Evolutionary conservation across 1,284 basidiomycete genomes (phyloP).

Genomic region (Apiotrichum mycotoxinovorans): DNA sequence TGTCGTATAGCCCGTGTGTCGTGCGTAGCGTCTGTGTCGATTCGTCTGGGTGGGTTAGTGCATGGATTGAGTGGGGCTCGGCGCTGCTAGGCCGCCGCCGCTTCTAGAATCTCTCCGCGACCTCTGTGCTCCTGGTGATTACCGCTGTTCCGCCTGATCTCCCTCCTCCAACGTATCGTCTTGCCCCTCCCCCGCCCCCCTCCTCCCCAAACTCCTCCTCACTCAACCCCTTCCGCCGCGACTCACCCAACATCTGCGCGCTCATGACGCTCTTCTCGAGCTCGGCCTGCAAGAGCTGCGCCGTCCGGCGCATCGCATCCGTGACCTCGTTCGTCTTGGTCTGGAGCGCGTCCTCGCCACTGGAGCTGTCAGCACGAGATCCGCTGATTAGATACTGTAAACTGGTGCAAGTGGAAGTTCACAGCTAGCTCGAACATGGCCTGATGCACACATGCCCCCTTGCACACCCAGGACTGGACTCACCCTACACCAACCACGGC

Average conservation of each 20-base stretch:
- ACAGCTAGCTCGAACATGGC: too few relatives aligned
- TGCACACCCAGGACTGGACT: too few relatives aligned
- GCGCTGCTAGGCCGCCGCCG: too few relatives aligned
- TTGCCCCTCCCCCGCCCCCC: not conserved
- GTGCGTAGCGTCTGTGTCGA: conserved; percentile 71
- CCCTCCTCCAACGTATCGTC: too few relatives aligned
- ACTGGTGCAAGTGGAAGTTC: too few relatives aligned
- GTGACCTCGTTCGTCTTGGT: conserved; percentile 83
- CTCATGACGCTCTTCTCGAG: conserved; percentile 82
- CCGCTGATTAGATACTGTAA: too few relatives aligned
- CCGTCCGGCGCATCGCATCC: conserved; percentile 74
- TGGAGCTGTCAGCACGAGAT: conserved; percentile 15
- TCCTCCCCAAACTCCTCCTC: not conserved
- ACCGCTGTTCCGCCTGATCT: too few relatives aligned
- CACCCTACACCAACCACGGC: conserved; percentile 21
- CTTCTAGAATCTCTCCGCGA: too few relatives aligned
- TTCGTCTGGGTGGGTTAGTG: conserved; percentile 56
- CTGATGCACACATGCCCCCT: too few relatives aligned
- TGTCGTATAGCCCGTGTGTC: conserved; percentile 73
- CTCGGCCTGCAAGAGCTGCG: conserved; percentile 80
- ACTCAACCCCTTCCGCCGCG: too few relatives aligned
- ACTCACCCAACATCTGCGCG: conserved; percentile 74
- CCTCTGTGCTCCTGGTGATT: too few relatives aligned
- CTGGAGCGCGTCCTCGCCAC: conserved; percentile 79
- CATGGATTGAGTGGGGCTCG: not conserved